These are phyloP conservation scores for Penicillium maclennaniae DNA, from an alignment of 495 filamentous ascomycete species.

Conservation along the genomic window DNA sequence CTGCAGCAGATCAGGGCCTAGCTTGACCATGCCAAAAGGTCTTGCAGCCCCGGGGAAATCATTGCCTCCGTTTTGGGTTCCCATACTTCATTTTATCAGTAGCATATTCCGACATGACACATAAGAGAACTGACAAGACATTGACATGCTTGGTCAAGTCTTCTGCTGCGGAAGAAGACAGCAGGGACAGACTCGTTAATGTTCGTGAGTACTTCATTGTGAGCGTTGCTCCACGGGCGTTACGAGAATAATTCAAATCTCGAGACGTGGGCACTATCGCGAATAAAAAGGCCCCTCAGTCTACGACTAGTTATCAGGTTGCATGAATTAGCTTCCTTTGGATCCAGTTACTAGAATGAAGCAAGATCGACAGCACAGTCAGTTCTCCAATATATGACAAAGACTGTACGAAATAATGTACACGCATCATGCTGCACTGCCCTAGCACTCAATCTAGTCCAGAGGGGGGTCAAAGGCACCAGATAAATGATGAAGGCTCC, in stretches of 20 bases:
- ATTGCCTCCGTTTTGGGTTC: conserved; percentile 55
- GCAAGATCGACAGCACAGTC: not conserved
- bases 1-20: conserved; percentile 58
- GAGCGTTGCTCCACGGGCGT: not conserved
- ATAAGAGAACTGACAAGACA: conserved; percentile 26
- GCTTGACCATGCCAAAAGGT: conserved; percentile 68
- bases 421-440: not conserved
- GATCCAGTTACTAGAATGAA: not conserved
- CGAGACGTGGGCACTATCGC: not conserved
- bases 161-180: conserved; percentile 3
- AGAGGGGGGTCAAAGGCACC: not conserved
- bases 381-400: not conserved
- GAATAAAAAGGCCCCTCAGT: not conserved
- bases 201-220: conserved; percentile 10
- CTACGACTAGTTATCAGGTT: not conserved
- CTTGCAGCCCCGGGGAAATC: conserved; percentile 63
- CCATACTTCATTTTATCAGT: conserved; percentile 18
- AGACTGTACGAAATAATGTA: not conserved
- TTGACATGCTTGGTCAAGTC: conserved; percentile 33
- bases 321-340: not conserved
- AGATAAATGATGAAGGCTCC: too few relatives aligned
- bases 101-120: not conserved
- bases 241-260: too few relatives aligned
- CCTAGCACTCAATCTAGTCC: not conserved
- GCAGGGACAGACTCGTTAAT: conserved; percentile 9